These are phyloP conservation scores for Gillenia trifoliata DNA, from an alignment of 306 rosid genomes.

Conservation along the genomic window DNA sequence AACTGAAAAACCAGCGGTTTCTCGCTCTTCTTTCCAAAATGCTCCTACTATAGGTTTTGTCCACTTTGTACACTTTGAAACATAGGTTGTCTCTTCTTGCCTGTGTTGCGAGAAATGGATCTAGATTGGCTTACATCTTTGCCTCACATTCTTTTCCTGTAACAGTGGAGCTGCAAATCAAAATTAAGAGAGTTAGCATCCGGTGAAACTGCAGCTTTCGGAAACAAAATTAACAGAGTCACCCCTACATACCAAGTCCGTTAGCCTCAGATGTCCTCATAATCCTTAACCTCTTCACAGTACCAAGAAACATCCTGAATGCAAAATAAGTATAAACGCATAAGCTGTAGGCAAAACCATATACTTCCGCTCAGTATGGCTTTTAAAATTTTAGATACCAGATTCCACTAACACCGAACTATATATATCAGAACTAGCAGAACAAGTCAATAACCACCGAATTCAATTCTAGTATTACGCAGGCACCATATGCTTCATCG, in stretches of 20 bases:
- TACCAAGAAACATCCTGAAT: conserved; percentile 76
- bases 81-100: conserved; percentile 22
- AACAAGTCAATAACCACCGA: neutral
- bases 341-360: neutral
- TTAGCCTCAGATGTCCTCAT: conserved; percentile 80
- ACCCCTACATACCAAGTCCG: conserved; percentile 59
- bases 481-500: neutral
- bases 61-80: conserved; percentile 28
- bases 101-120: conserved; percentile 22
- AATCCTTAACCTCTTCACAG: conserved; percentile 84
- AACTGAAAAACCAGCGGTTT: conserved; percentile 24
- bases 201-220: neutral
- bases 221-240: neutral
- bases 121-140: conserved; percentile 48
- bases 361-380: neutral
- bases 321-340: conserved; percentile 1
- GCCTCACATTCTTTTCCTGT: conserved; percentile 57
- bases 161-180: conserved; percentile 59
- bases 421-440: neutral
- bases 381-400: neutral
- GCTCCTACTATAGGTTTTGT: conserved; percentile 32
- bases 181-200: conserved; percentile 15
- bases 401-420: neutral
- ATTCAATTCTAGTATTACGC: neutral
- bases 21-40: conserved; percentile 29